These are phyloP conservation scores for Linderina pennispora DNA, from an alignment of 192 early-diverging fungal species.

Conservation along the genomic window DNA sequence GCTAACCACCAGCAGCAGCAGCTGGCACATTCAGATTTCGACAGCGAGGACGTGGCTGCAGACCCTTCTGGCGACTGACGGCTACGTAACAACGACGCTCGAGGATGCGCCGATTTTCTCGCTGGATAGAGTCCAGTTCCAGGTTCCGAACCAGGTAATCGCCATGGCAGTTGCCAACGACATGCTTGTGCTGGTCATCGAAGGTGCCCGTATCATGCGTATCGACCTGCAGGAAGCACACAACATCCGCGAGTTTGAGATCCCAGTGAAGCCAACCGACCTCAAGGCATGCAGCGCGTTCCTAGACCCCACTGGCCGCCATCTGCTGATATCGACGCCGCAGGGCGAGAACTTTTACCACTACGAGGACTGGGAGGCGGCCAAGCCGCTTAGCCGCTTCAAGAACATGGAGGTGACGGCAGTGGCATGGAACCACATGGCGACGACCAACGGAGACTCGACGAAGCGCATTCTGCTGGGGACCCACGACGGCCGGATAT, in stretches of 20 bases:
- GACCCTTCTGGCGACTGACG: conserved; percentile 12
- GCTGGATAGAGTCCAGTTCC: conserved; percentile 86
- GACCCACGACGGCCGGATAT: conserved; percentile 79
- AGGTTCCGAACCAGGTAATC: conserved; percentile 68
- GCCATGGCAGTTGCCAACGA: conserved; percentile 79
- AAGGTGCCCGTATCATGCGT: conserved; percentile 66
- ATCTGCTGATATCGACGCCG: conserved; percentile 82
- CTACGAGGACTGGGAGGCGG: conserved; percentile 78
- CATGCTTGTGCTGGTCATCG: conserved; percentile 73
- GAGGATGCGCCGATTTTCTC: conserved; percentile 62
- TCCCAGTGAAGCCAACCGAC: conserved; percentile 19
- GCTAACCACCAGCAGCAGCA: conserved; percentile 10
- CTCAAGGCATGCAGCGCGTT: conserved; percentile 57
- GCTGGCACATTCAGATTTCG: neutral
- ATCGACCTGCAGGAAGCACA: conserved; percentile 86
- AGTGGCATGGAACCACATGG: conserved; percentile 82
- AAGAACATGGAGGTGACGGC: conserved; percentile 78
- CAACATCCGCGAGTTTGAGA: conserved; percentile 34
- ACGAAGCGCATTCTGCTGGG: conserved; percentile 84
- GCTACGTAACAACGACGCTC: conserved; percentile 36
- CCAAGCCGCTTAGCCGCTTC: conserved; percentile 70
- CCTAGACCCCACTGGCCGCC: conserved; percentile 83
- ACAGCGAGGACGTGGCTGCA: conserved; percentile 5
- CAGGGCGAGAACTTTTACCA: conserved; percentile 91
- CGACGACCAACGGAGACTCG: conserved; percentile 19